These are phyloP conservation scores for Ganoderma sinense DNA, from an alignment of 1,284 basidiomycete species.

Conservation along the genomic window DNA sequence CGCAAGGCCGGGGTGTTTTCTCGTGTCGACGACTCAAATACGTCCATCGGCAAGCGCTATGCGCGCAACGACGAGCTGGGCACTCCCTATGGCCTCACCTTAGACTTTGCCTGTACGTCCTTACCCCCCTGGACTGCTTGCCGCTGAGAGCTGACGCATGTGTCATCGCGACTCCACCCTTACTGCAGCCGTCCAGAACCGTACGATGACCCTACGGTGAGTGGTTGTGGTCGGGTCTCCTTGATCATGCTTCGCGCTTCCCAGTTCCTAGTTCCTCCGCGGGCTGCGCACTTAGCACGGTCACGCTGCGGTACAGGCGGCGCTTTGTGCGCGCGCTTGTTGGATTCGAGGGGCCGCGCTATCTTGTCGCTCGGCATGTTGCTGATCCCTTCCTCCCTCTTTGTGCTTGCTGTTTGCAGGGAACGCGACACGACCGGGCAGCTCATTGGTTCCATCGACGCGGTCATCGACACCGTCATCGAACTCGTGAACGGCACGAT, in stretches of 20 bases:
- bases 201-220: constrained; percentile 89
- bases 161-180: constrained; percentile 18
- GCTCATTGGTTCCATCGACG: constrained; percentile 91
- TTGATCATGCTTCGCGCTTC: not conserved
- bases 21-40: constrained; percentile 94
- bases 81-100: constrained; percentile 95
- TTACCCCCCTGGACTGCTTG: constrained; percentile 27
- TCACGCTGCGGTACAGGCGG: not conserved
- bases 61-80: constrained; percentile 98
- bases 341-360: not conserved
- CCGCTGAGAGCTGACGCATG: constrained; percentile 28
- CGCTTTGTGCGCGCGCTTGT: not conserved
- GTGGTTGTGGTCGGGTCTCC: constrained; percentile 33
- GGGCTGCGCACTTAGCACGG: constrained; percentile 3
- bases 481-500: constrained; percentile 79
- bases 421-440: constrained; percentile 97
- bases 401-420: constrained; percentile 45
- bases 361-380: constrained; percentile 1
- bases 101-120: constrained; percentile 95
- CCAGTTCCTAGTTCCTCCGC: not conserved
- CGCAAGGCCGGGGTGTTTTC: constrained; percentile 90
- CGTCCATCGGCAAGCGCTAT: constrained; percentile 96
- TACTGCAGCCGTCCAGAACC: constrained; percentile 78
- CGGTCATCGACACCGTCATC: constrained; percentile 85
- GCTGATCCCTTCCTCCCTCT: not conserved